Evolutionary conservation across 805 yeast genomes (phyloP).

Genomic region (Jamesozyma rosinii): DNA sequence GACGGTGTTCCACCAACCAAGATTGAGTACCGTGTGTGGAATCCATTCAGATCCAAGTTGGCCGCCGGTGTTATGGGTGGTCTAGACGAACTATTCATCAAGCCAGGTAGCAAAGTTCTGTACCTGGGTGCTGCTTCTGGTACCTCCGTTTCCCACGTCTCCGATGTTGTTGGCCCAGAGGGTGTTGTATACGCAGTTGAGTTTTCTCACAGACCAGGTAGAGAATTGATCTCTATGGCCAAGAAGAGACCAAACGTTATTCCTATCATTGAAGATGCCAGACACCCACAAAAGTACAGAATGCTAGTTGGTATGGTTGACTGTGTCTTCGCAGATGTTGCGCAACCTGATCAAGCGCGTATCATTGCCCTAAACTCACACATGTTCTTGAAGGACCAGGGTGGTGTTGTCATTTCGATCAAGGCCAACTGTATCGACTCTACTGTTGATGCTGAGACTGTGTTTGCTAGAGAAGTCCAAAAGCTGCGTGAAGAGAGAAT

Average conservation of each 20-base stretch:
- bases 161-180: slow-evolving; percentile 98
- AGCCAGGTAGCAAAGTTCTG: slow-evolving; percentile 95
- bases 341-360: slow-evolving; percentile 99
- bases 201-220: slow-evolving; percentile 98
- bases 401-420: slow-evolving; percentile 97
- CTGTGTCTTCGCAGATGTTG: slow-evolving; percentile 97
- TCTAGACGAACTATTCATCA: slow-evolving; percentile 92
- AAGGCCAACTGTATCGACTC: slow-evolving; percentile 99
- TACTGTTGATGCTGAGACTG: slow-evolving; percentile 98
- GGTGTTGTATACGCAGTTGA: slow-evolving; percentile 98
- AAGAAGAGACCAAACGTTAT: slow-evolving; percentile 99
- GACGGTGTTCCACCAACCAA: slow-evolving; percentile 86
- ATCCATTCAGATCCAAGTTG: slow-evolving; percentile 98
- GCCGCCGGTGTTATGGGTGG: slow-evolving; percentile 99
- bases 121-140: slow-evolving; percentile 99
- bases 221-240: slow-evolving; percentile 98
- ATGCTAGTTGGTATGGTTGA: slow-evolving; percentile 99
- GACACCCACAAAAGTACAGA: slow-evolving; percentile 99
- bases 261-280: slow-evolving; percentile 98
- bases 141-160: slow-evolving; percentile 96
- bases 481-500: slow-evolving; percentile 97
- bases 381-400: slow-evolving; percentile 94
- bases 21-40: slow-evolving; percentile 99
- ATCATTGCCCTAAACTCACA: slow-evolving; percentile 97
- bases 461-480: slow-evolving; percentile 98